Conservation (phyloP, 169 alveolate genomes). For the Plasmodium berghei region DNA sequence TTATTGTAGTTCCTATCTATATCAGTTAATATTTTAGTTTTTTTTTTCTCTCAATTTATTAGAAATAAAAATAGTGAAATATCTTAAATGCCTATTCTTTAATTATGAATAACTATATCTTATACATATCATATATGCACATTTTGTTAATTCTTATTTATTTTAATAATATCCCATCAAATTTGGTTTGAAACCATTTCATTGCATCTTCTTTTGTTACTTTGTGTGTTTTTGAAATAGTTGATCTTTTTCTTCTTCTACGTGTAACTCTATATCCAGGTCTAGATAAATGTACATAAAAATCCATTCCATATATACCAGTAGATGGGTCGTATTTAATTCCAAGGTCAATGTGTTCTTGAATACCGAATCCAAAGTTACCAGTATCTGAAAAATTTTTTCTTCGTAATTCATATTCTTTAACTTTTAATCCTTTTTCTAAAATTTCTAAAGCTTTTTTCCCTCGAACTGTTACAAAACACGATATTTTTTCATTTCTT, state of each 20-base stretch:
- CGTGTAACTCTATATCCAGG: conserved; percentile 98
- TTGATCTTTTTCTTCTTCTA: conserved; percentile 94
- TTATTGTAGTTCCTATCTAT: not conserved
- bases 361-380: conserved; percentile 99
- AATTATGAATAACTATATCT: no score
- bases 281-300: conserved; percentile 98
- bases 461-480: conserved; percentile 99
- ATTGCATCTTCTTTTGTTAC: conserved; percentile 97
- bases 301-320: conserved; percentile 99
- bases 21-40: no score
- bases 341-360: conserved; percentile 99
- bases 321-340: conserved; percentile 99
- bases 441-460: conserved; percentile 98
- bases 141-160: no score
- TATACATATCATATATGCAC: no score
- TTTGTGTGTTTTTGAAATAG: conserved; percentile 95
- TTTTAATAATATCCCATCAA: conserved; percentile 97
- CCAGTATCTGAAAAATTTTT: conserved; percentile 98
- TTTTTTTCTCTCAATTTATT: no score
- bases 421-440: conserved; percentile 99
- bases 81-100: no score
- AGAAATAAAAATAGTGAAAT: no score
- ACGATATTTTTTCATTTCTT: conserved; percentile 99
- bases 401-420: conserved; percentile 98
- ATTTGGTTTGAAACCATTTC: conserved; percentile 97